These are phyloP conservation scores for Gynandropsis gynandra DNA, from an alignment of 345 rosid species.

Conservation along the genomic window DNA sequence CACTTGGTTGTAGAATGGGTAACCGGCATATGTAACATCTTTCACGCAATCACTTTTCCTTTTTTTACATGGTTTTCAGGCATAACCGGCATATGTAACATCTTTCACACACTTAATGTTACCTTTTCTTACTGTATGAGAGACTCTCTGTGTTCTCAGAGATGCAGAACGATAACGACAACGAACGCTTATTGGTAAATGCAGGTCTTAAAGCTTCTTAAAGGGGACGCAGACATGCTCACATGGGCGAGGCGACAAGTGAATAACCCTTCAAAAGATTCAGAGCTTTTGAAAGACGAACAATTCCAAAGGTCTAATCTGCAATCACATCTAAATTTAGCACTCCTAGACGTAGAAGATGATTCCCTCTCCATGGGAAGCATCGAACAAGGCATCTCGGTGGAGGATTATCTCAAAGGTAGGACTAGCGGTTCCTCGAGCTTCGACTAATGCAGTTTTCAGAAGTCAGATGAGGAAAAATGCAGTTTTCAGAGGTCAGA, in stretches of 20 bases:
- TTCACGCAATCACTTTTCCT: no score
- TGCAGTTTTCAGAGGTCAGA: not conserved
- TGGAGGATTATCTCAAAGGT: conserved; percentile 84
- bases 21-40: no score
- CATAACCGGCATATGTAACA: not conserved
- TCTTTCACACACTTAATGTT: conserved; percentile 1
- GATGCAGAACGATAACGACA: no score
- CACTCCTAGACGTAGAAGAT: conserved; percentile 60
- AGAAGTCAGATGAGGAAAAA: not conserved
- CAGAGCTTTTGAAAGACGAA: conserved; percentile 47
- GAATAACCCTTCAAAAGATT: conserved; percentile 30
- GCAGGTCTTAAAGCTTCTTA: conserved; percentile 72
- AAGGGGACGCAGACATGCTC: conserved; percentile 49
- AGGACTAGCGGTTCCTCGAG: conserved; percentile 91
- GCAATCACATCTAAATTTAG: conserved; percentile 77
- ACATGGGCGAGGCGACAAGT: conserved; percentile 62
- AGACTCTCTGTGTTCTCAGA: no score
- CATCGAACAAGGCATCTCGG: conserved; percentile 53
- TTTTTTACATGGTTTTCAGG: not conserved
- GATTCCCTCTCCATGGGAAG: conserved; percentile 66
- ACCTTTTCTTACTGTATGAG: no score
- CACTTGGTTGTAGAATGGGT: no score
- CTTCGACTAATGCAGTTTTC: conserved; percentile 45
- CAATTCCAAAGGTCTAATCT: conserved; percentile 43
- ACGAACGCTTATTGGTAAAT: not conserved